Conservation (phyloP, 441 rosid species). For the Populus hybrid region DNA sequence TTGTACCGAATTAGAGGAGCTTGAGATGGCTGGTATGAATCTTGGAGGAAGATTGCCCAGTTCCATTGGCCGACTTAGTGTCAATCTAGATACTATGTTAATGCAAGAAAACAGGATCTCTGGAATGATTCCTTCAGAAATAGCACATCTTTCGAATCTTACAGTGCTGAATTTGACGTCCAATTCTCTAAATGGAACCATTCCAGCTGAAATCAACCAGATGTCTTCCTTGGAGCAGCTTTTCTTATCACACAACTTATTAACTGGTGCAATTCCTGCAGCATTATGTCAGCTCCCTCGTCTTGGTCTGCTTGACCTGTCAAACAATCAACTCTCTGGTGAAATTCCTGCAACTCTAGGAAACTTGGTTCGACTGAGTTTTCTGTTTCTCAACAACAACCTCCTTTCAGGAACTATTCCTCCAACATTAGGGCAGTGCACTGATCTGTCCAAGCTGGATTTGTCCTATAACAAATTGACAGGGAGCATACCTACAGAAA, state of each 20-base stretch:
- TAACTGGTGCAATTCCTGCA: conserved; percentile 21
- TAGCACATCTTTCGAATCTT: conserved; percentile 14
- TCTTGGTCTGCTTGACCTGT: conserved; percentile 24
- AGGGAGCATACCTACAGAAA: conserved; percentile 15
- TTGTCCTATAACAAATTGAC: conserved; percentile 26
- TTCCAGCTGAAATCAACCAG: conserved; percentile 18
- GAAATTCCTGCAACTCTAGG: conserved; percentile 27
- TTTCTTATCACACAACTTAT: conserved; percentile 16
- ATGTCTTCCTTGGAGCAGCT: conserved; percentile 15
- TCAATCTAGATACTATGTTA: background rate
- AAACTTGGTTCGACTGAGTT: conserved; percentile 21
- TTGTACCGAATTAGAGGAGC: conserved; percentile 39
- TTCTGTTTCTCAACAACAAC: conserved; percentile 50
- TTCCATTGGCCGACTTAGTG: conserved; percentile 33
- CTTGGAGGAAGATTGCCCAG: conserved; percentile 48
- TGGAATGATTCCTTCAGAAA: conserved; percentile 19
- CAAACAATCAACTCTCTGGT: conserved; percentile 28
- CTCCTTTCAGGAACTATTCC: conserved; percentile 51
- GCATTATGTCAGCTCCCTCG: conserved; percentile 8
- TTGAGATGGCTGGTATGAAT: conserved; percentile 50
- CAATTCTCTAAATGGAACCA: conserved; percentile 23
- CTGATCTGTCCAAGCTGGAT: conserved; percentile 18
- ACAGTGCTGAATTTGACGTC: conserved; percentile 15
- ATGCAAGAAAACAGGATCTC: conserved; percentile 23
- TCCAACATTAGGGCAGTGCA: conserved; percentile 34